Conservation (phyloP, 208 protist species). For the Kentomonas sorsogonicus region DNA sequence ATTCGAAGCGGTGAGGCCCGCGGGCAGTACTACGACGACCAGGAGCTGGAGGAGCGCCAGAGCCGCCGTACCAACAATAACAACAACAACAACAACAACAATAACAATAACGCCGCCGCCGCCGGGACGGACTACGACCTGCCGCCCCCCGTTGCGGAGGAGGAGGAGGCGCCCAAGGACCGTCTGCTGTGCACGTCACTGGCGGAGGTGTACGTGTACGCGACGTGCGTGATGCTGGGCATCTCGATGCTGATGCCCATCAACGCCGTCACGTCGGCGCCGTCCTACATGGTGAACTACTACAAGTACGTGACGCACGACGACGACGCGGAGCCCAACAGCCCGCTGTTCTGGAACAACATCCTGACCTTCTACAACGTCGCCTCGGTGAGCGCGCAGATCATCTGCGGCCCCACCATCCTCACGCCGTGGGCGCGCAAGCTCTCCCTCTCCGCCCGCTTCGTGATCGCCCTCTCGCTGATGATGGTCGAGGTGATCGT, state of each 20-base stretch:
- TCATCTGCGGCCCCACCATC: slow-evolving; percentile 44
- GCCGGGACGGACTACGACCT: too few relatives aligned
- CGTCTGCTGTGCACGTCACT: too few relatives aligned
- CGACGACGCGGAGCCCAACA: slow-evolving; percentile 29
- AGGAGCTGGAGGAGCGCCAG: too few relatives aligned
- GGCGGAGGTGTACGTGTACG: slow-evolving; percentile 65
- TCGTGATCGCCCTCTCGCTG: slow-evolving; percentile 49
- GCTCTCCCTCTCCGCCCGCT: slow-evolving; percentile 42
- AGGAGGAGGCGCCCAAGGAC: too few relatives aligned
- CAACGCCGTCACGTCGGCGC: slow-evolving; percentile 79
- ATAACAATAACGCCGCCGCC: too few relatives aligned
- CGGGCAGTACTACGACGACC: too few relatives aligned
- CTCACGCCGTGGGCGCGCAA: slow-evolving; percentile 35
- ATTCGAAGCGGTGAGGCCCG: too few relatives aligned
- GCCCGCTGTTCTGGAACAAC: slow-evolving; percentile 61
- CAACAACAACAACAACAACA: too few relatives aligned
- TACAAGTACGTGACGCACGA: slow-evolving; percentile 62
- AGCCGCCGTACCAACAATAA: too few relatives aligned
- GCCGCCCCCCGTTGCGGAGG: too few relatives aligned
- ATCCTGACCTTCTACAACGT: slow-evolving; percentile 80
- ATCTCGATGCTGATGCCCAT: slow-evolving; percentile 84
- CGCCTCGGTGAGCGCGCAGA: slow-evolving; percentile 52
- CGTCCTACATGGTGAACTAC: slow-evolving; percentile 66
- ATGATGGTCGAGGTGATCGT: slow-evolving; percentile 51
- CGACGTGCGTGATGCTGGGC: slow-evolving; percentile 79